phyloP scores from a whole-genome alignment of 108 stramenopile species.

The Cyclotella baltica region DNA sequence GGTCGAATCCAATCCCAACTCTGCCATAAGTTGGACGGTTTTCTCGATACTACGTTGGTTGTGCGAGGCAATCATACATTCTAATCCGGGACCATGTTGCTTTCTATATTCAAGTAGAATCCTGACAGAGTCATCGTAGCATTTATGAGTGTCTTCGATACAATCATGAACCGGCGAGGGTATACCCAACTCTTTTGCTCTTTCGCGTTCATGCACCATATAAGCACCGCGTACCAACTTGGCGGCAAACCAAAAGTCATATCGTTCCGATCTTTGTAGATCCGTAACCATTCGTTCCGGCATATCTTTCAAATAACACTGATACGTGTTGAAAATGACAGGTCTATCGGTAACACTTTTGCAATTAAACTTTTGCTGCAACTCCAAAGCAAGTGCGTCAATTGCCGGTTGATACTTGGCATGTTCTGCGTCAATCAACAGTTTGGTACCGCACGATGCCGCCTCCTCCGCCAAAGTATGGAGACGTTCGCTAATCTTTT shows the following conservation, averaged over 20 bases:
- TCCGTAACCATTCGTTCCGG: slow-evolving; percentile 72
- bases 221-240: slow-evolving; percentile 98
- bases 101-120: slow-evolving; percentile 61
- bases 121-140: slow-evolving; percentile 85
- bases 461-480: slow-evolving; percentile 81
- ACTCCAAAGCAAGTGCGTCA: slow-evolving; percentile 82
- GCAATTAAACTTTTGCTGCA: slow-evolving; percentile 83
- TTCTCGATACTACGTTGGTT: slow-evolving; percentile 86
- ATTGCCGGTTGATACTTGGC: slow-evolving; percentile 96
- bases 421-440: slow-evolving; percentile 99
- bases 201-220: slow-evolving; percentile 91
- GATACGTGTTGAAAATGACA: slow-evolving; percentile 93
- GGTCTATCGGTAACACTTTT: slow-evolving; percentile 53
- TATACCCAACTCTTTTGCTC: slow-evolving; percentile 65
- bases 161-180: slow-evolving; percentile 83
- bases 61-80: slow-evolving; percentile 96
- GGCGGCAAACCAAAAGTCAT: slow-evolving; percentile 84
- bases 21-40: slow-evolving; percentile 78
- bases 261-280: slow-evolving; percentile 84
- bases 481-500: slow-evolving; percentile 74
- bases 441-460: slow-evolving; percentile 62
- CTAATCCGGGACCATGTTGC: slow-evolving; percentile 50
- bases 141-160: slow-evolving; percentile 88
- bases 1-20: slow-evolving; percentile 59
- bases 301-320: slow-evolving; percentile 94